Base-by-base conservation (phyloP, 805 yeast species). In the Saturnispora sanitii region DNA sequence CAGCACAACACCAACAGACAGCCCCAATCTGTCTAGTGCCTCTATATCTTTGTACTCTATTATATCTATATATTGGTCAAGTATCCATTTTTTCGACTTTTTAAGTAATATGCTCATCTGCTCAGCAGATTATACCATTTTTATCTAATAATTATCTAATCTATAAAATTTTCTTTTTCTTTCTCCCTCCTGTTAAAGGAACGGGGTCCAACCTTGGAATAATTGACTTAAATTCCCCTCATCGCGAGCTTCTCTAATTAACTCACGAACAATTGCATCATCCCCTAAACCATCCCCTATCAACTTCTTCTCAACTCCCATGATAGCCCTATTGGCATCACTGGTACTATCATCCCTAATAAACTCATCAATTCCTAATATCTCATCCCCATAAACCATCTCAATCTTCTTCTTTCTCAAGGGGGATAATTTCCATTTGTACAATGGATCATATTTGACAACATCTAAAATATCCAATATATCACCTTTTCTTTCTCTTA, bases 371-470 rank as follows among this genome's bases (percentile, higher is more conserved):
- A 49, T 43, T 11, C 34, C 38, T 11, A 25, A 45, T 18, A 27
- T 16, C 6, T 45, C 53, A 27, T 40, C 50, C 22, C 47, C 45
- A 37, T 43, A 38, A n/a, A 53, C 39, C 23, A 65, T 71, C 49
- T 77, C 82, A 15, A 79, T 56, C 46, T 67, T 71, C 47, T 69
- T 69, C 52, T 68, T 71, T 41, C 81, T 58, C 15, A 85, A 59
- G 1, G 94, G 94, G 1, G 96, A 83, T 35, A 87, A 66, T 0
- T 83, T 76, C 97, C 98, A 92, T 1, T 85, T 73, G 53, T 90
- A 88, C 41, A 92, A 67, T 0, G 98, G 96, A 66, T 92, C 99
- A 71, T 92, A 86, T 50, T 80, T 69, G 47, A 92, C 61, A 4
- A 90, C 94, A 51, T 88, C 90, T 41, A 92, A 62, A 25, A 92